phyloP scores from a whole-genome alignment of 1,139 yeast genomes.

The Saccharomyces hybrid region DNA sequence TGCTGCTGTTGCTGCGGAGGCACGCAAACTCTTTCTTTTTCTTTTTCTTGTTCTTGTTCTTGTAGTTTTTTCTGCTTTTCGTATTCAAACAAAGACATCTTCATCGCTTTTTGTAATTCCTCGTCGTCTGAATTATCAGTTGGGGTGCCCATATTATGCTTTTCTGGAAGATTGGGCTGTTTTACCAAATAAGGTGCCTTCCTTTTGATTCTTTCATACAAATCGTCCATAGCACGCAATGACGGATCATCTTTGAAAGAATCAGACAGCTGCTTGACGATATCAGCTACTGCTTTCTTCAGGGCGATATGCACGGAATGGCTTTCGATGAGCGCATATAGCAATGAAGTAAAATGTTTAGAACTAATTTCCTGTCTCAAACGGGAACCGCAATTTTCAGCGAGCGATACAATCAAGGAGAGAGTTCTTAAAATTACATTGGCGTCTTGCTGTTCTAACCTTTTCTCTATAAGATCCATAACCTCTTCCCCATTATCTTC shows the following conservation, averaged over 20 bases:
- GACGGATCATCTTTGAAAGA: slow-evolving; percentile 65
- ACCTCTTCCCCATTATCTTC: slow-evolving; percentile 40
- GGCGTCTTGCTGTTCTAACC: slow-evolving; percentile 61
- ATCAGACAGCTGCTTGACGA: slow-evolving; percentile 53
- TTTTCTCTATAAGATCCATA: slow-evolving; percentile 36
- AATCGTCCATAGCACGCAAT: slow-evolving; percentile 58
- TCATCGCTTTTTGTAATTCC: slow-evolving; percentile 70
- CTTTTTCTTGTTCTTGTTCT: slow-evolving; percentile 4
- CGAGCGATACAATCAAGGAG: slow-evolving; percentile 64
- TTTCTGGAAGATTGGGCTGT: slow-evolving; percentile 51
- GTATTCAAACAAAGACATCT: slow-evolving; percentile 61
- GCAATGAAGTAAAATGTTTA: slow-evolving; percentile 50
- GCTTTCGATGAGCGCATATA: slow-evolving; percentile 51
- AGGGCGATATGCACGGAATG: slow-evolving; percentile 57
- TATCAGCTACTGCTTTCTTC: slow-evolving; percentile 57
- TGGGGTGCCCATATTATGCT: slow-evolving; percentile 41
- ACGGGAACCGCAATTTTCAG: slow-evolving; percentile 90
- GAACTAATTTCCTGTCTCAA: slow-evolving; percentile 78
- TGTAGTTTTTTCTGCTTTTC: slow-evolving; percentile 23
- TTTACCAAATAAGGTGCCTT: slow-evolving; percentile 40
- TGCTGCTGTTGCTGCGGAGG: slow-evolving; percentile 4
- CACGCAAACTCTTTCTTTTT: not conserved
- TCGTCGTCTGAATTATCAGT: slow-evolving; percentile 64
- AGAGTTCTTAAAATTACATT: slow-evolving; percentile 70
- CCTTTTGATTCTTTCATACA: slow-evolving; percentile 40